These are phyloP conservation scores for Gossypium gossypioides DNA, from an alignment of 441 rosid genomes.

Conservation along the genomic window DNA sequence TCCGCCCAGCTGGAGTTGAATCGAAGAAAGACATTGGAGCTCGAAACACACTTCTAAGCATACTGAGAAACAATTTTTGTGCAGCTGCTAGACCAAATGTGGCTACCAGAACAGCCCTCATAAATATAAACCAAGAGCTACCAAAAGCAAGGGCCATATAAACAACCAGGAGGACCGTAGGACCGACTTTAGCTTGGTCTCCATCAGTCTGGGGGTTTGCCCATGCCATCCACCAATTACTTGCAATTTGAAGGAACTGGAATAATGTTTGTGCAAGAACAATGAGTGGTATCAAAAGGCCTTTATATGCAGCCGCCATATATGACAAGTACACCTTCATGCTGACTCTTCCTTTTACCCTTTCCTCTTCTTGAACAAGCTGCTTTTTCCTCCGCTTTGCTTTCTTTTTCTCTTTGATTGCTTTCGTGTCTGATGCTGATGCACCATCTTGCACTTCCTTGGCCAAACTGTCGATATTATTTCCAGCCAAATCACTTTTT, in stretches of 20 bases:
- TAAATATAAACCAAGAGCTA: slow-evolving; percentile 89
- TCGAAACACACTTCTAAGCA: slow-evolving; percentile 88
- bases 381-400: slow-evolving; percentile 86
- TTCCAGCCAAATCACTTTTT: slow-evolving; percentile 48
- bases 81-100: slow-evolving; percentile 98
- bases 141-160: slow-evolving; percentile 98
- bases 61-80: slow-evolving; percentile 79
- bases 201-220: slow-evolving; percentile 98
- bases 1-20: slow-evolving; percentile 96
- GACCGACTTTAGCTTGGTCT: slow-evolving; percentile 68
- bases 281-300: slow-evolving; percentile 77
- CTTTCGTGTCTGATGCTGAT: slow-evolving; percentile 68
- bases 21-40: slow-evolving; percentile 99
- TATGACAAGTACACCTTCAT: slow-evolving; percentile 94
- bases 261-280: slow-evolving; percentile 80
- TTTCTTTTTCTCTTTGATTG: slow-evolving; percentile 85
- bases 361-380: slow-evolving; percentile 98
- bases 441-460: slow-evolving; percentile 83
- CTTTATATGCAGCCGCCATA: slow-evolving; percentile 98
- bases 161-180: slow-evolving; percentile 76
- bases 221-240: slow-evolving; percentile 99
- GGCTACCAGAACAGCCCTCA: slow-evolving; percentile 95
- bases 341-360: slow-evolving; percentile 90
- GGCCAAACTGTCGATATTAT: slow-evolving; percentile 53
- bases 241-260: slow-evolving; percentile 96